Conservation (phyloP, 345 rosid genomes). For the Bruguiera sexangula region DNA sequence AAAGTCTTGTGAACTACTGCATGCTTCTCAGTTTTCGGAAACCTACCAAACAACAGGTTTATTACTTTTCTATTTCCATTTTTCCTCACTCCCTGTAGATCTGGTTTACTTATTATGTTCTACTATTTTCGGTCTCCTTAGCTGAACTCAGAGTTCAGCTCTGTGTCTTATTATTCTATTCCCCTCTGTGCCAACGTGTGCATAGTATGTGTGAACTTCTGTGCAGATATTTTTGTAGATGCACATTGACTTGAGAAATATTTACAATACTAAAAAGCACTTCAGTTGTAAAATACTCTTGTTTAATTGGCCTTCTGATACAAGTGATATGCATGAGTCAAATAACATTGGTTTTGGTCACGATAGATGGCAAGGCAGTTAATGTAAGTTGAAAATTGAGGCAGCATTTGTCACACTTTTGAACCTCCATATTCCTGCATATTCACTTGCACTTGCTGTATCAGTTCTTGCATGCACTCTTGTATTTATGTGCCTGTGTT, state of each 20-base stretch:
- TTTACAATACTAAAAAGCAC: too few species aligned
- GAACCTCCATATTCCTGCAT: neutral
- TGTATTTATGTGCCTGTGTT: neutral
- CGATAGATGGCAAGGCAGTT: neutral
- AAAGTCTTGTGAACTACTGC: conserved; percentile 89
- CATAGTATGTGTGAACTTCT: neutral
- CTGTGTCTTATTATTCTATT: neutral
- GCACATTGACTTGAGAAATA: too few species aligned
- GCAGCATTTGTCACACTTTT: neutral
- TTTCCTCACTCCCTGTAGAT: conserved; percentile 4
- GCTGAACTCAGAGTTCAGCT: neutral
- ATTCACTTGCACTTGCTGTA: neutral
- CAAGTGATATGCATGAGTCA: too few species aligned
- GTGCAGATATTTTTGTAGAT: too few species aligned
- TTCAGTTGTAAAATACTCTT: too few species aligned
- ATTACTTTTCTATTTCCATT: conserved; percentile 14
- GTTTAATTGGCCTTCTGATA: too few species aligned
- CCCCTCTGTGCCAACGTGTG: neutral
- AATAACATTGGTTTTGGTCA: too few species aligned
- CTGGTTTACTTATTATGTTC: too few species aligned
- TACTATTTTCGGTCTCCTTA: neutral
- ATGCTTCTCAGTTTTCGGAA: conserved; percentile 73
- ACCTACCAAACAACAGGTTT: conserved; percentile 95
- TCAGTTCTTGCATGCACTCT: neutral
- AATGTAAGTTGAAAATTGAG: neutral